A percentile compares a stretch with the other conserved stretches of the same genome.
Conservation (phyloP, 208 protist species). For the Crithidia fasciculata region DNA sequence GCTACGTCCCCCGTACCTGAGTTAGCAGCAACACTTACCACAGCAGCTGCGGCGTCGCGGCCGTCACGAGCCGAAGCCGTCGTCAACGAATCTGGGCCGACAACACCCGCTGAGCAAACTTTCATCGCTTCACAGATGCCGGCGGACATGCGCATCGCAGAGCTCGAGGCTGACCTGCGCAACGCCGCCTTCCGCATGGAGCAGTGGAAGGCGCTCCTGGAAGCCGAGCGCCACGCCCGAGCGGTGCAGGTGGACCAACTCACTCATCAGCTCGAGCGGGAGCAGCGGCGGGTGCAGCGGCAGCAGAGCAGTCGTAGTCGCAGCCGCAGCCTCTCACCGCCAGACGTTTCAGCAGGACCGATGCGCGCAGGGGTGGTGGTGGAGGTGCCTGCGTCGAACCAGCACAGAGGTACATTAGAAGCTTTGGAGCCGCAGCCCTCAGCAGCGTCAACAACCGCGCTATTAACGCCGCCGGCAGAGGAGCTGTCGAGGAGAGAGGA, state of each 20-base stretch:
- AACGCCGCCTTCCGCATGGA: conserved; percentile 35
- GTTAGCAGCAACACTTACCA: neutral
- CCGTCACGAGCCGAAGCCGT: neutral
- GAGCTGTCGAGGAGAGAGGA: conserved; percentile 12
- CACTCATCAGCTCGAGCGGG: conserved; percentile 30
- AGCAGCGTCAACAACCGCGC: neutral
- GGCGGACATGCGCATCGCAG: conserved; percentile 10
- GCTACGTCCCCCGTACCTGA: neutral
- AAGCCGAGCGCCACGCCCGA: conserved; percentile 40
- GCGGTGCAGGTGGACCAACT: conserved; percentile 40
- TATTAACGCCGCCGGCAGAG: neutral
- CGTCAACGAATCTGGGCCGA: neutral
- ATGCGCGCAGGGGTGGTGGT: neutral
- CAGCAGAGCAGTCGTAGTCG: conserved; percentile 8
- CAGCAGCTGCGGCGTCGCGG: neutral
- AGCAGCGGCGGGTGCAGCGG: conserved; percentile 24
- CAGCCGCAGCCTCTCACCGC: conserved; percentile 20
- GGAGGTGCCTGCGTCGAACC: neutral
- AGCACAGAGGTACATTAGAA: too few relatives aligned
- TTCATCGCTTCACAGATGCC: neutral
- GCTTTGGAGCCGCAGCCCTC: neutral
- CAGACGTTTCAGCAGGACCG: neutral
- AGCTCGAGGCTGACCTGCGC: conserved; percentile 36
- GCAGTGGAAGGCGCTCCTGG: conserved; percentile 41
- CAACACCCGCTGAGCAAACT: neutral